phyloP scores from a whole-genome alignment of 495 filamentous ascomycete species.

The Immersiella caudata region DNA sequence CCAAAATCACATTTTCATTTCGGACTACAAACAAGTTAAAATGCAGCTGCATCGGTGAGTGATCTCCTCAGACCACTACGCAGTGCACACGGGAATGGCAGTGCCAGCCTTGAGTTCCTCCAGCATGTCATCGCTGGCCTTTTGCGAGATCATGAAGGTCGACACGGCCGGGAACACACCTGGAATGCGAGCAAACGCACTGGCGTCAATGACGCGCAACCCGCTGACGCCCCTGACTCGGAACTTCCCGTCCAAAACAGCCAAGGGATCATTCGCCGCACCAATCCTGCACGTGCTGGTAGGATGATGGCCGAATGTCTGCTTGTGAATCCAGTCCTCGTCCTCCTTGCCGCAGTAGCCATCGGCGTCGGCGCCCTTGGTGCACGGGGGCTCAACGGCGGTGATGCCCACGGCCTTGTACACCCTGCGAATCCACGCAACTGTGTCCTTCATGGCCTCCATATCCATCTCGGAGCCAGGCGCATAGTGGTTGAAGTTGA shows the following conservation, averaged over 20 bases:
- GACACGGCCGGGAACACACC: constrained; percentile 56
- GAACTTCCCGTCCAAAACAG: constrained; percentile 49
- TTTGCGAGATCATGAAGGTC: constrained; percentile 63
- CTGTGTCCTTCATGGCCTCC: constrained; percentile 43
- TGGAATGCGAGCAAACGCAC: constrained; percentile 50
- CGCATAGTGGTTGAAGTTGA: constrained; percentile 44
- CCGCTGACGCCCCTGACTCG: constrained; percentile 44
- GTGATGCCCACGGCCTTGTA: constrained; percentile 37
- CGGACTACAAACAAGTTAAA: too few relatives aligned
- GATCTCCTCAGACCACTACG: background rate
- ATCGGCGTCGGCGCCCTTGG: constrained; percentile 25
- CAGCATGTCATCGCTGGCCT: constrained; percentile 60
- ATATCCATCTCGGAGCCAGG: constrained; percentile 35
- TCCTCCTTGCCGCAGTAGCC: constrained; percentile 39
- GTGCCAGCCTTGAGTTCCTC: constrained; percentile 36
- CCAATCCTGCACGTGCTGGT: constrained; percentile 48
- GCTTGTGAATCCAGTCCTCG: constrained; percentile 44
- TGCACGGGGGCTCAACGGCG: constrained; percentile 40
- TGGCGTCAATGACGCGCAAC: constrained; percentile 53
- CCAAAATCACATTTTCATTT: too few relatives aligned
- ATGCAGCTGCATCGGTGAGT: too few relatives aligned
- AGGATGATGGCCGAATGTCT: constrained; percentile 52
- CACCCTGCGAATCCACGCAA: constrained; percentile 38
- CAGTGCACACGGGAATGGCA: constrained; percentile 25
- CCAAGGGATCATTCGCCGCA: constrained; percentile 46